Evolutionary conservation across 176 grass and related monocot genomes (phyloP).

Genomic region (Pharus latifolius): DNA sequence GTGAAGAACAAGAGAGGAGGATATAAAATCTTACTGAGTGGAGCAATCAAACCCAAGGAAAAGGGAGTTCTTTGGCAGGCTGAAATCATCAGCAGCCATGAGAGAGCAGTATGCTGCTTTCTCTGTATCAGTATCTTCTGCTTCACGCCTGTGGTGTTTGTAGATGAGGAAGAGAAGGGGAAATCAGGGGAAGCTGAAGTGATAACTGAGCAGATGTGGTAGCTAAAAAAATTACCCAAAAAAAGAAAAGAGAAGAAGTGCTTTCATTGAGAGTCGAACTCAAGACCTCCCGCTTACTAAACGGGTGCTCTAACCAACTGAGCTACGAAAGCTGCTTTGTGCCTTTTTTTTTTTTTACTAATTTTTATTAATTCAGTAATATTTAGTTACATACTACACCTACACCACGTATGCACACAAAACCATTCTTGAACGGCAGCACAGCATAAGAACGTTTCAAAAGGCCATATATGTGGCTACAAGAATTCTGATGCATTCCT

Average conservation of each 20-base stretch:
- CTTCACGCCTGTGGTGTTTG: background rate
- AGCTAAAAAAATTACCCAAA: background rate
- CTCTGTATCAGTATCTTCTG: no score
- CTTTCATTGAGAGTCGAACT: slow-evolving; percentile 67
- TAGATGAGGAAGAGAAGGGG: no score
- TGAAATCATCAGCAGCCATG: background rate
- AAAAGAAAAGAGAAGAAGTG: background rate
- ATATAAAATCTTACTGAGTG: slow-evolving; percentile 62
- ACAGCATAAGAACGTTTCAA: no score
- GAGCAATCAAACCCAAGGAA: slow-evolving; percentile 92
- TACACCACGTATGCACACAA: no score
- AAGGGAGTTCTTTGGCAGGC: slow-evolving; percentile 35
- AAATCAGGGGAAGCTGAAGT: no score
- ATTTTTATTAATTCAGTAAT: no score
- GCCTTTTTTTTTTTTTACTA: no score
- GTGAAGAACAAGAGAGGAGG: background rate
- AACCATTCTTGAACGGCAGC: no score
- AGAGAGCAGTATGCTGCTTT: background rate
- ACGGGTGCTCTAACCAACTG: slow-evolving; percentile 93
- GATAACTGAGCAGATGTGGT: no score
- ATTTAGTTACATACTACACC: no score
- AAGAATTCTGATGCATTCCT: no score
- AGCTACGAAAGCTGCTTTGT: slow-evolving; percentile 80
- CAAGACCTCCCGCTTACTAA: slow-evolving; percentile 82
- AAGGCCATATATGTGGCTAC: no score